phyloP scores from a whole-genome alignment of 805 yeast genomes.

The Phaffomyces antillensis region DNA sequence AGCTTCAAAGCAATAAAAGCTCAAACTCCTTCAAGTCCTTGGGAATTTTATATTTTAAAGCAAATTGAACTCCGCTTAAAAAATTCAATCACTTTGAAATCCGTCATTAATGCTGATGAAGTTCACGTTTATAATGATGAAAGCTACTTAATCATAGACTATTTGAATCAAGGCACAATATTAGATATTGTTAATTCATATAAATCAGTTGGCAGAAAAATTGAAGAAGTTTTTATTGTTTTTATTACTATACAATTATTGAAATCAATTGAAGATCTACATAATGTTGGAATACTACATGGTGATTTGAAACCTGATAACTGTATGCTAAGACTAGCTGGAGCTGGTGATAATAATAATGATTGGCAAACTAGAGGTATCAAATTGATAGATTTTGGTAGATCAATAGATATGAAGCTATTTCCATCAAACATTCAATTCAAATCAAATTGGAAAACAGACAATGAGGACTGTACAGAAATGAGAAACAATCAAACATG shows the following conservation, averaged over 20 bases:
- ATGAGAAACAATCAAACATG: slow-evolving; percentile 55
- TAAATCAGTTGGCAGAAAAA: slow-evolving; percentile 25
- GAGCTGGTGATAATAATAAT: slow-evolving; percentile 23
- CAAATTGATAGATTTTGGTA: slow-evolving; percentile 71
- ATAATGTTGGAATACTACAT: slow-evolving; percentile 61
- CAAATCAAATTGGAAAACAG: slow-evolving; percentile 51
- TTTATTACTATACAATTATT: slow-evolving; percentile 61
- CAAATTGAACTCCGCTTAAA: slow-evolving; percentile 42
- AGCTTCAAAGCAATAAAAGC: slow-evolving; percentile 60
- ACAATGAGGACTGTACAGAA: slow-evolving; percentile 67
- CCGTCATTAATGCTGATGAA: slow-evolving; percentile 44
- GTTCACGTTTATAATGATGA: slow-evolving; percentile 34
- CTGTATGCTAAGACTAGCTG: slow-evolving; percentile 60
- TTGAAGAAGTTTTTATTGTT: slow-evolving; percentile 59
- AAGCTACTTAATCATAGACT: slow-evolving; percentile 20
- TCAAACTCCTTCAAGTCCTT: slow-evolving; percentile 58
- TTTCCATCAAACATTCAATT: slow-evolving; percentile 47
- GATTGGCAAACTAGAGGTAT: slow-evolving; percentile 52
- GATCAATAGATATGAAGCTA: slow-evolving; percentile 64
- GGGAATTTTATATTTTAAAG: slow-evolving; percentile 76
- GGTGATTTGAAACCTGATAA: slow-evolving; percentile 85
- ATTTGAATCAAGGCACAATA: slow-evolving; percentile 58
- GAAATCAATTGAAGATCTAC: slow-evolving; percentile 53
- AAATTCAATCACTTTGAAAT: slow-evolving; percentile 22
- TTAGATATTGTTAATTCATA: slow-evolving; percentile 56